Base-by-base conservation (phyloP, 2,329 filamentous ascomycete genomes). In the Xylariomycetidae sp. region DNA sequence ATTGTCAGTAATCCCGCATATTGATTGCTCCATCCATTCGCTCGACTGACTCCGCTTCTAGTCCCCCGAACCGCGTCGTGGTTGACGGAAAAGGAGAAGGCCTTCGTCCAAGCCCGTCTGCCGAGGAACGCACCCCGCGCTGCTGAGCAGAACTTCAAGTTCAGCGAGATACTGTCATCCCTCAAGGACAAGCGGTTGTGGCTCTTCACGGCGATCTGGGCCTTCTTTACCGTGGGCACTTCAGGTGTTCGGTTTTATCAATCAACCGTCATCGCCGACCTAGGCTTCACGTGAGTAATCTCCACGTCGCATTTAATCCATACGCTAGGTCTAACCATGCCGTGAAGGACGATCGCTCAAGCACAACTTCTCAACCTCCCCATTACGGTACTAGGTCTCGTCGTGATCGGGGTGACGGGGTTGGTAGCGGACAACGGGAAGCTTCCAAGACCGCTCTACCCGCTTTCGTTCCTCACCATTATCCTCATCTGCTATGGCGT, bases 311-410 rank as follows among this genome's bases (percentile, higher is more conserved):
- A 23, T 23, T n/a, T 23, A 23, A 8, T n/a, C 20, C 20, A n/a
- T 8, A 8, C 20, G n/a, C 20, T 23, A 8, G 8, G 8, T 23
- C 20, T 36, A 19, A 28, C n/a, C 6, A 16, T 12, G 10, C 16
- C n/a, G n/a, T 12, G 3, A 20, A 67, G 59, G 13, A 62, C 56
- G 8, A 69, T 72, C 29, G 66, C 66, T 2, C 50, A 59, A 29
- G 61, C 63, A 3, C 69, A 72, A 40, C 58, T 73, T 0, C 63
- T 72, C 28, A 72, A 71, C 39, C 57, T 72, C 11, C 67, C 67
- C 2, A 64, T 66, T 16, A 61, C 67, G 0, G 51, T 66, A 11
- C 49, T 63, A 8, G 57, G 60, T 3, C 53, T 69, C 25, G 20
- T 64, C 14, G 56, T 70, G 25, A 71, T 68, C 31, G 60, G 53